Evolutionary conservation across 345 rosid genomes (phyloP).

Genomic region (Gossypium thurberi): DNA sequence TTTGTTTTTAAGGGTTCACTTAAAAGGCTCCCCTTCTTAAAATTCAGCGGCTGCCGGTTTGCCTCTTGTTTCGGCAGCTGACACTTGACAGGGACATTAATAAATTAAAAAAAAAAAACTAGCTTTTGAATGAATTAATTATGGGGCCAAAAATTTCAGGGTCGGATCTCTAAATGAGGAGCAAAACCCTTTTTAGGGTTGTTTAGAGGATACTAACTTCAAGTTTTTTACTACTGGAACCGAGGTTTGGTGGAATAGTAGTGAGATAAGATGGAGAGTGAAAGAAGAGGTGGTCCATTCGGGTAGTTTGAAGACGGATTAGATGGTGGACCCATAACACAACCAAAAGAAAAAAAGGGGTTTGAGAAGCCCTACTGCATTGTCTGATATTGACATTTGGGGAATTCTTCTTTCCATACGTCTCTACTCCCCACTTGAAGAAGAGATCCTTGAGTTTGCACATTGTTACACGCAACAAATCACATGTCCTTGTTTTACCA

Average conservation of each 20-base stretch:
- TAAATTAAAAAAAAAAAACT: neutral
- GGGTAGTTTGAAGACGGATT: neutral
- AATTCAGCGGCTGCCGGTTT: neutral
- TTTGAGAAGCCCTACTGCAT: slow-evolving; percentile 8
- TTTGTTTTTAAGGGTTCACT: neutral
- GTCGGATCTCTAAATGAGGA: no score
- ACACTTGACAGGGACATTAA: neutral
- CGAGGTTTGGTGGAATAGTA: neutral
- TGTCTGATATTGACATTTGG: slow-evolving; percentile 13
- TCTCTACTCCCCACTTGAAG: neutral
- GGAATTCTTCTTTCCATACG: neutral
- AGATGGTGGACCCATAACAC: slow-evolving; percentile 8
- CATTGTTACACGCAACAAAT: neutral
- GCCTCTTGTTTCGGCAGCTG: neutral
- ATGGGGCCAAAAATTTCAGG: neutral
- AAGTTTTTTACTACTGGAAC: neutral
- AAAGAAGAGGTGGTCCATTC: slow-evolving; percentile 25
- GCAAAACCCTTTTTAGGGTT: no score
- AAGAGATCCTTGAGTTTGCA: neutral
- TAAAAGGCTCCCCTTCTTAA: neutral
- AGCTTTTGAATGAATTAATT: slow-evolving; percentile 9
- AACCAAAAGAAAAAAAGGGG: neutral
- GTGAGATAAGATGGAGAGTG: slow-evolving; percentile 9
- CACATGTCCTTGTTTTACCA: neutral
- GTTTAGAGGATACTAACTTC: neutral